Conservation (phyloP, 768 basidiomycete species). For the Hypholoma sublateritium region DNA sequence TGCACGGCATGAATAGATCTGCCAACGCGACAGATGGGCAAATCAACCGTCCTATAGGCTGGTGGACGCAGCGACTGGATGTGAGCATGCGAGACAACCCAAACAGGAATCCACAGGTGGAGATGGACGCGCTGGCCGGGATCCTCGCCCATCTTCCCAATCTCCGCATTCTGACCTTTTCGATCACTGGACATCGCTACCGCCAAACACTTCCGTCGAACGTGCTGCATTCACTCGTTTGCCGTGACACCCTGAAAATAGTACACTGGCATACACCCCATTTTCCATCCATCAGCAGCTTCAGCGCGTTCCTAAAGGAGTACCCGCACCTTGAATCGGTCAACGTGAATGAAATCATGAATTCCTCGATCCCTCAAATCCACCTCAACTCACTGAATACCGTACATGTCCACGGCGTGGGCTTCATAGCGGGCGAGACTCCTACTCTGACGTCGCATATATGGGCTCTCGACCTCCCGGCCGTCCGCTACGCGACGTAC, state of each 20-base stretch:
- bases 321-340: conserved; percentile 15
- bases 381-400: conserved; percentile 8
- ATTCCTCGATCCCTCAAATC: neutral
- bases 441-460: neutral
- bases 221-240: conserved; percentile 8
- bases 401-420: conserved; percentile 2
- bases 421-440: neutral
- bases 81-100: conserved; percentile 13
- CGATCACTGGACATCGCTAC: conserved; percentile 6
- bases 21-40: neutral
- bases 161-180: conserved; percentile 21
- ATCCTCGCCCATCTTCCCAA: conserved; percentile 17
- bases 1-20: conserved; percentile 4
- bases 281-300: conserved; percentile 2
- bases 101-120: neutral
- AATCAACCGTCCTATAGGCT: conserved; percentile 8
- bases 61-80: conserved; percentile 25
- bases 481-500: conserved; percentile 7
- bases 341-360: conserved; percentile 3
- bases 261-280: conserved; percentile 14
- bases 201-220: neutral
- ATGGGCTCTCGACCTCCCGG: neutral
- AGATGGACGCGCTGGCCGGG: conserved; percentile 5
- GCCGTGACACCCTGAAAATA: conserved; percentile 11
- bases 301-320: conserved; percentile 13